Base-by-base conservation (phyloP, 2,329 filamentous ascomycete genomes). In the Beauveria medogensis region DNA sequence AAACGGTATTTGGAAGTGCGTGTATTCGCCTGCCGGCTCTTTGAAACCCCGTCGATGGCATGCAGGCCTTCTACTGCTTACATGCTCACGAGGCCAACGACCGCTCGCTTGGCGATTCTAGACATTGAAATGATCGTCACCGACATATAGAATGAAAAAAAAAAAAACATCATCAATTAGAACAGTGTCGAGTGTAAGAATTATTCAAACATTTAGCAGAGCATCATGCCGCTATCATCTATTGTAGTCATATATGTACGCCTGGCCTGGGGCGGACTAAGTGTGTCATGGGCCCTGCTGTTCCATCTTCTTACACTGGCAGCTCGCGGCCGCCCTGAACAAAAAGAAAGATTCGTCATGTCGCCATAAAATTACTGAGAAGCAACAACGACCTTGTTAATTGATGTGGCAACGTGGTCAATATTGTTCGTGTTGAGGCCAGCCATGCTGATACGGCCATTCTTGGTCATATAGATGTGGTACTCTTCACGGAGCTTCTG, bases 371-470 rank as follows among this genome's bases (percentile, higher is more conserved):
- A n/a, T 65, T 66, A 70, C 64, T 67, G 64, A 8, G 54, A 61
- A 24, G 44, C 54, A 26, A 28, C 67, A 26, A 97, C 91, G 37
- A 93, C 90, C 74, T 88, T 89, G 72, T 97, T 89, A 14, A 97
- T 84, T 1, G 93, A 91, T 74, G 89, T 87, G 53, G 92, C 94
- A 69, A 97, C 90, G 77, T 97, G 96, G 60, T 96, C 91, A 62
- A 97, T 82, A 72, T 97, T 99, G 70, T 87, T 78, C 28, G 90
- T 89, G 75, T 97, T 97, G 66, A 97, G 78, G n/a, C 94, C 94
- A 5, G 94, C 94, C 93, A 99, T 97, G 72, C 90, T 95, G 76
- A 97, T 96, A 54, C 94, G 89, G 24, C 94, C 94, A 71, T 99
- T 99, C 84, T 97, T 97, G 66, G 93, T 97, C 84, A 93, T 92